phyloP scores from a whole-genome alignment of 495 filamentous ascomycete species.

The Penicillium angulare region DNA sequence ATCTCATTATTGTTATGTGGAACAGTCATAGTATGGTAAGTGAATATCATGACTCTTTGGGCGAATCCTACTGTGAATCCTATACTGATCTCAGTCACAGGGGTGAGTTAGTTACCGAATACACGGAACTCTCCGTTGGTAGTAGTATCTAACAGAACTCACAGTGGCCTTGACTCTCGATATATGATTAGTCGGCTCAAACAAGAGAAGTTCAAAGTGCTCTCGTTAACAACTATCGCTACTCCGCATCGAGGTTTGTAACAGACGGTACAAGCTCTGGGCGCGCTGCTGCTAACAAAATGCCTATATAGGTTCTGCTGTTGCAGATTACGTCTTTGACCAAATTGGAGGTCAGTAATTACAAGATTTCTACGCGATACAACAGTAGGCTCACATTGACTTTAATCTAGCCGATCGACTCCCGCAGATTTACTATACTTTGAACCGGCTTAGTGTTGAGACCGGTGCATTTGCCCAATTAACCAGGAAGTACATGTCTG shows the following conservation, averaged over 20 bases:
- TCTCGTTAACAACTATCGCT: constrained; percentile 83
- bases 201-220: constrained; percentile 67
- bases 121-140: background rate
- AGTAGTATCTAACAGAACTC: constrained; percentile 11
- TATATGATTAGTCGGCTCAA: constrained; percentile 85
- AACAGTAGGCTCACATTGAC: too few relatives aligned
- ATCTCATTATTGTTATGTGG: constrained; percentile 8
- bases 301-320: constrained; percentile 61
- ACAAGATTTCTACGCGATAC: too few relatives aligned
- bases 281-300: background rate
- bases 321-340: constrained; percentile 81
- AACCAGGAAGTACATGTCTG: constrained; percentile 75
- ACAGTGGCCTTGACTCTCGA: constrained; percentile 81
- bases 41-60: background rate
- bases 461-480: constrained; percentile 84
- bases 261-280: background rate
- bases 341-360: constrained; percentile 53
- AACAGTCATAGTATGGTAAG: constrained; percentile 71
- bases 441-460: constrained; percentile 67
- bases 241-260: constrained; percentile 73
- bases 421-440: constrained; percentile 66
- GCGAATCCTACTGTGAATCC: too few relatives aligned
- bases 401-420: constrained; percentile 56
- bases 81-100: constrained; percentile 24
- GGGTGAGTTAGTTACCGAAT: constrained; percentile 49